Base-by-base conservation (phyloP, 1,284 basidiomycete species). In the Ceratobasidium sp. region DNA sequence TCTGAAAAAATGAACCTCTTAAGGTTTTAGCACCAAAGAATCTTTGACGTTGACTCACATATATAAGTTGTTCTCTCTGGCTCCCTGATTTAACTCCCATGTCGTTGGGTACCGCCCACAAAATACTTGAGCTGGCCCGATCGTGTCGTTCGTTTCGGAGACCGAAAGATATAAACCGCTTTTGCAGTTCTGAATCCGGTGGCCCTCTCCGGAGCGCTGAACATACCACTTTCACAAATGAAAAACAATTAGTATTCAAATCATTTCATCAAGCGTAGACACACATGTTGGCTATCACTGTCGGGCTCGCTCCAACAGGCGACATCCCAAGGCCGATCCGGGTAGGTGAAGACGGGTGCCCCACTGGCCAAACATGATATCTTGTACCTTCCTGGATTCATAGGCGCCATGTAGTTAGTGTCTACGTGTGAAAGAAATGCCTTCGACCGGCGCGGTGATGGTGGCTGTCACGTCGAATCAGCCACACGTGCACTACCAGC, bases 11-110 rank as follows among this genome's bases (percentile, higher is more conserved):
- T 3, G 10, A 20, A 47, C 7, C 3, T 47, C 45, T 11, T 6
- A 47, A 17, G 39, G 39, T 6, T 47, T 20, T 3, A 47, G 45
- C n/a, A 47, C 7, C 10, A 3, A 11, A 3, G 45, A 3, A 8
- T 47, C 7, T 47, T 47, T 20, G 7, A 47, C 8, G 3, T 20
- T 47, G 17, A 17, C 45, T 47, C 17, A 71, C 51, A 73, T 45
- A 28, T 73, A 73, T 51, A 73, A 47, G 17, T 63, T 28, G 20
- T 58, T 1, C 23, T 58, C 47, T 11, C 15, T n/a, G 3, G 1
- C 33, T 37, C 45, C 26, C 17, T 58, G 69, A 63, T 28, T 23
- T 11, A 73, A 33, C 17, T 73, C 42, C 69, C 69, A 73, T 35
- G 58, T 61, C 2, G 69, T 51, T 20, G 58, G 69, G 20, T 53